Percentiles rank a stretch among this genome's conserved stretches.
phyloP scores from a whole-genome alignment of 1,139 yeast genomes.

The Hyphopichia khmerensis region DNA sequence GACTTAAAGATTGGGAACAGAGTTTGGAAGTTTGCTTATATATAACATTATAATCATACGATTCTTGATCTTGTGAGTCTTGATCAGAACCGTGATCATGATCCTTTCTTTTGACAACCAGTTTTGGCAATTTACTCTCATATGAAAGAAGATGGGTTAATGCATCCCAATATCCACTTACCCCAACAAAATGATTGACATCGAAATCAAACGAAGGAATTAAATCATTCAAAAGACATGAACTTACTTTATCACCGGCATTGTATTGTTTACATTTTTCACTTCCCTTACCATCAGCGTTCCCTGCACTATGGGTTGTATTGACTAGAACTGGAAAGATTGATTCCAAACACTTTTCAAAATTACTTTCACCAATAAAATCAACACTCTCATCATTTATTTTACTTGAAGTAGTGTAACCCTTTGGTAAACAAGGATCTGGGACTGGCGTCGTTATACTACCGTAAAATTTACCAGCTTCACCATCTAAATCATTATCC shows the following conservation, averaged over 20 bases:
- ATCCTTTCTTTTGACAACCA: constrained; percentile 7
- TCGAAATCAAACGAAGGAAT: constrained; percentile 71
- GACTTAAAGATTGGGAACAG: constrained; percentile 41
- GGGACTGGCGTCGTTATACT: constrained; percentile 25
- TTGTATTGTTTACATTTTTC: constrained; percentile 28
- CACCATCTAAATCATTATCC: constrained; percentile 13
- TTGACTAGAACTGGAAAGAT: constrained; percentile 54
- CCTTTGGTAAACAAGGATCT: constrained; percentile 68
- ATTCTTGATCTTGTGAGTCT: constrained; percentile 5
- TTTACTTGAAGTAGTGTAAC: constrained; percentile 25
- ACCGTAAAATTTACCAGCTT: constrained; percentile 11
- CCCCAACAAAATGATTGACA: constrained; percentile 69
- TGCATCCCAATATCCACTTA: constrained; percentile 82
- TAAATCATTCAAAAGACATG: constrained; percentile 53
- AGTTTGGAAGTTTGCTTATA: constrained; percentile 44
- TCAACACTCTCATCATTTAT: constrained; percentile 28
- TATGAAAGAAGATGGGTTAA: constrained; percentile 46
- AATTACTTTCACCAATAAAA: constrained; percentile 61
- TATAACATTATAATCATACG: constrained; percentile 39
- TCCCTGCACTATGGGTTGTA: constrained; percentile 25
- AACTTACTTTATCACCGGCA: constrained; percentile 31
- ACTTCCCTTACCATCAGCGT: constrained; percentile 15
- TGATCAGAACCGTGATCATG: constrained; percentile 11
- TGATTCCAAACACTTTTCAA: constrained; percentile 49
- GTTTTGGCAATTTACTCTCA: constrained; percentile 11